Evolutionary conservation across 2,329 filamentous ascomycete species (phyloP).

Genomic region (Orbilia javanica): DNA sequence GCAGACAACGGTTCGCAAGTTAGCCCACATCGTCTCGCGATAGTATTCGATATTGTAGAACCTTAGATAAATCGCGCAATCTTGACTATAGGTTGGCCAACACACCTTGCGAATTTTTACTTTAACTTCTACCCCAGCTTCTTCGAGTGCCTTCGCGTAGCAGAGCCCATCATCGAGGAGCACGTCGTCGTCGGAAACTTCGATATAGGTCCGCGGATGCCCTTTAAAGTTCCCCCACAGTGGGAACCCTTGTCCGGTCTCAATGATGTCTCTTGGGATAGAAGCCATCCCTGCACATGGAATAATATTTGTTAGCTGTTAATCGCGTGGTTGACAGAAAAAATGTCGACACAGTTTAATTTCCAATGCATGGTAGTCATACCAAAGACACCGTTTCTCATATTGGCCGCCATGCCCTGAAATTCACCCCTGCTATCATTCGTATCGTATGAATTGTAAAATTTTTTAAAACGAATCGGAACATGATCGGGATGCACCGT

Average conservation of each 20-base stretch:
- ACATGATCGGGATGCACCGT: conserved; percentile 58
- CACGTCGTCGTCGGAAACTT: conserved; percentile 69
- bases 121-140: conserved; percentile 66
- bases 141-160: conserved; percentile 67
- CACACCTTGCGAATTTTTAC: conserved; percentile 67
- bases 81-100: conserved; percentile 62
- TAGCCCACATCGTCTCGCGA: conserved; percentile 30
- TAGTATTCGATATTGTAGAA: conserved; percentile 28
- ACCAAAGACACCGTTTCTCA: conserved; percentile 57
- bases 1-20: conserved; percentile 18
- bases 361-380: conserved; percentile 26
- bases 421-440: conserved; percentile 50
- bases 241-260: conserved; percentile 48
- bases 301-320: conserved; percentile 36
- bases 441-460: conserved; percentile 38
- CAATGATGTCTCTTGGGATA: conserved; percentile 35
- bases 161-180: conserved; percentile 70
- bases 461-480: conserved; percentile 39
- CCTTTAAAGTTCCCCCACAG: conserved; percentile 55
- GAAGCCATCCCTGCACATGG: conserved; percentile 40
- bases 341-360: conserved; percentile 4
- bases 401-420: conserved; percentile 49
- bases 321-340: conserved; percentile 48
- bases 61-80: conserved; percentile 54
- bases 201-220: conserved; percentile 67